These are phyloP conservation scores for Fusarium veterinarium DNA, from an alignment of 2,329 filamentous ascomycete species.

Conservation along the genomic window DNA sequence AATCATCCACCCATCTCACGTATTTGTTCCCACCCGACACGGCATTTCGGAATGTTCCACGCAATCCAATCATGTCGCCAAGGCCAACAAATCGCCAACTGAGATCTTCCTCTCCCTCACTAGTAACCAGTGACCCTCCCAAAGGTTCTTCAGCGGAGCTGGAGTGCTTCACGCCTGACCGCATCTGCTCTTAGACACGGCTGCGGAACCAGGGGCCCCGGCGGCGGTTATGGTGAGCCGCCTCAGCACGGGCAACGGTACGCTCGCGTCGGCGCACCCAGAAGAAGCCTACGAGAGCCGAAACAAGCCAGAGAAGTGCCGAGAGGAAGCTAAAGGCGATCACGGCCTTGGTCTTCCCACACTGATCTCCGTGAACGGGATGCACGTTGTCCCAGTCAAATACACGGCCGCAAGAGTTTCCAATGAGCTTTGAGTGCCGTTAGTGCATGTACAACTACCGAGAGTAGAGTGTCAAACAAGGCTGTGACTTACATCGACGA, in stretches of 20 bases:
- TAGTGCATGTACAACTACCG: slow-evolving; percentile 8
- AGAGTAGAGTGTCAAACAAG: not conserved
- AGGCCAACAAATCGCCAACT: slow-evolving; percentile 11
- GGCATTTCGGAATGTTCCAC: slow-evolving; percentile 21
- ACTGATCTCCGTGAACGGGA: slow-evolving; percentile 60
- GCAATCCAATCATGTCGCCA: slow-evolving; percentile 23
- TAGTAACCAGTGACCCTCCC: not conserved
- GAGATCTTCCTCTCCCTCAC: not conserved
- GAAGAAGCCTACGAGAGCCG: slow-evolving; percentile 67
- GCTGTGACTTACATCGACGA: slow-evolving; percentile 66
- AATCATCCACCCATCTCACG: slow-evolving; percentile 15
- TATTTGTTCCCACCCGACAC: slow-evolving; percentile 22
- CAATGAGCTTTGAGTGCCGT: slow-evolving; percentile 51
- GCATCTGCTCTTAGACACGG: slow-evolving; percentile 50
- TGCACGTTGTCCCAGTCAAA: slow-evolving; percentile 71
- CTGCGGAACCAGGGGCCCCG: slow-evolving; percentile 58
- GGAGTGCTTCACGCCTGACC: not conserved
- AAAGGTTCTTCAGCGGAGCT: slow-evolving; percentile 17
- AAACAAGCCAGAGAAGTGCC: slow-evolving; percentile 76
- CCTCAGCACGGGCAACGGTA: slow-evolving; percentile 49
- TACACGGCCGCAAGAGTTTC: slow-evolving; percentile 63
- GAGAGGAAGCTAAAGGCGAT: slow-evolving; percentile 79
- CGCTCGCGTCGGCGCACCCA: slow-evolving; percentile 60
- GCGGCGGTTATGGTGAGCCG: slow-evolving; percentile 42
- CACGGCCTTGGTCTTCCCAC: slow-evolving; percentile 76